Evolutionary conservation across 139 green algal species (phyloP).

Genomic region (Chloropicon primus): DNA sequence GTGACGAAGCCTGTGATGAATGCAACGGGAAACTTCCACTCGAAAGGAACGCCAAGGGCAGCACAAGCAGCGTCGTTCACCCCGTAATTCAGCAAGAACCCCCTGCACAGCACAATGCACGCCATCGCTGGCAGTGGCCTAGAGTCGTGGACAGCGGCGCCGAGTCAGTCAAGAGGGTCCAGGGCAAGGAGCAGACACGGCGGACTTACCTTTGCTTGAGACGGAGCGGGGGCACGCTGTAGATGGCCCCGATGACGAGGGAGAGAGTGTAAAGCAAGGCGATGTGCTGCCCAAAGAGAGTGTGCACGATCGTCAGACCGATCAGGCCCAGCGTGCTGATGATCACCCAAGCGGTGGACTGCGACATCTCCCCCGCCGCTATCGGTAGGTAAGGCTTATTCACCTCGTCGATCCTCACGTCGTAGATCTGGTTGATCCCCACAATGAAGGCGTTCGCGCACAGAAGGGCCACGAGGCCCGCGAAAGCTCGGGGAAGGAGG

Average conservation of each 20-base stretch:
- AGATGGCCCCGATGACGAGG: conserved; percentile 88
- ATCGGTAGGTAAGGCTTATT: conserved; percentile 98
- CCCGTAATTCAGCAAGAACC: conserved; percentile 97
- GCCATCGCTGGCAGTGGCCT: not conserved
- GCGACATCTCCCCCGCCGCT: conserved; percentile 56
- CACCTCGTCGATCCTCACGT: conserved; percentile 42
- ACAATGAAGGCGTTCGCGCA: conserved; percentile 99
- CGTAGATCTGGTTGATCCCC: conserved; percentile 89
- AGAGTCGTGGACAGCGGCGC: not conserved
- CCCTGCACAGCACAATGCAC: conserved; percentile 22
- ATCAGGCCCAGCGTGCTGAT: not conserved
- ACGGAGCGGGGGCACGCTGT: conserved; percentile 84
- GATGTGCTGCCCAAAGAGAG: conserved; percentile 81
- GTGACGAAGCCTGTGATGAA: conserved; percentile 98
- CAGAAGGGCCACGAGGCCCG: conserved; percentile 69
- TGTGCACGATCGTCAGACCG: conserved; percentile 54
- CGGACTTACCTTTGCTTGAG: conserved; percentile 53
- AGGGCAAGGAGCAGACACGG: not conserved
- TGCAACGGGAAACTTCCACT: conserved; percentile 31
- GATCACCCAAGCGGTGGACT: not conserved
- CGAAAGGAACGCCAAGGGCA: conserved; percentile 41
- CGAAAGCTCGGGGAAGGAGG: conserved; percentile 64
- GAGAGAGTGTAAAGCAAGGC: conserved; percentile 76
- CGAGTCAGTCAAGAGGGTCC: not conserved
- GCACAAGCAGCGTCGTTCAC: conserved; percentile 90